A percentile compares a stretch with the other conserved stretches of the same genome.
These are phyloP conservation scores for Dactylellina parvicollis DNA, from an alignment of 2,329 filamentous ascomycete genomes.

Conservation along the genomic window DNA sequence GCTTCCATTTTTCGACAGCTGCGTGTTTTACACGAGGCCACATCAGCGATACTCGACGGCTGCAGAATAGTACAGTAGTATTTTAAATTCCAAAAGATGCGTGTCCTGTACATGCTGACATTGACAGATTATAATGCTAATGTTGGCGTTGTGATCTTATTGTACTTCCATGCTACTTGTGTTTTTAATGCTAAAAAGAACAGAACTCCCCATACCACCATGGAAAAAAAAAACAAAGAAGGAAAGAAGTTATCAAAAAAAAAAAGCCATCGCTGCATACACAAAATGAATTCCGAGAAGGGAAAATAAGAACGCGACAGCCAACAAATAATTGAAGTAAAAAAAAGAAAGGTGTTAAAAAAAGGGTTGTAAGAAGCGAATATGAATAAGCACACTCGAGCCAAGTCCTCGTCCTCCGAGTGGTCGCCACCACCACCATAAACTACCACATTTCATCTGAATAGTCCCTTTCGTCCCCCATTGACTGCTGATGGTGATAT, in stretches of 20 bases:
- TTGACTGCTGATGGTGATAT: conserved; percentile 51
- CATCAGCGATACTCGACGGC: no score
- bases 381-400: background rate
- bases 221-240: background rate
- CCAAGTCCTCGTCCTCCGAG: background rate
- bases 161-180: conserved; percentile 31
- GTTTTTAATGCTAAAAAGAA: conserved; percentile 4
- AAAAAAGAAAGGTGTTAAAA: conserved; percentile 3
- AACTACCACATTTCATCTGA: conserved; percentile 57
- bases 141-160: background rate
- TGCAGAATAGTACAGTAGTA: no score
- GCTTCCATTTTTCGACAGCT: no score
- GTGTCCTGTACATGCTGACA: no score
- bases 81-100: no score
- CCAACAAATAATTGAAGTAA: background rate
- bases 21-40: no score
- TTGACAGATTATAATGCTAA: background rate
- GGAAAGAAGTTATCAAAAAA: background rate
- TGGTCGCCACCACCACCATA: background rate
- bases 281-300: background rate
- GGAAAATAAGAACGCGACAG: conserved; percentile 1
- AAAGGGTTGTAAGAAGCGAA: conserved; percentile 5
- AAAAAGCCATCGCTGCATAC: conserved; percentile 28
- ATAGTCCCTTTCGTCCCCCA: conserved; percentile 42
- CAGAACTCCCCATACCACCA: conserved; percentile 46